Percentiles rank a stretch among this genome's conserved stretches.
Evolutionary conservation across 805 yeast genomes (phyloP).

Genomic region (Saccharomycopsis fodiens): DNA sequence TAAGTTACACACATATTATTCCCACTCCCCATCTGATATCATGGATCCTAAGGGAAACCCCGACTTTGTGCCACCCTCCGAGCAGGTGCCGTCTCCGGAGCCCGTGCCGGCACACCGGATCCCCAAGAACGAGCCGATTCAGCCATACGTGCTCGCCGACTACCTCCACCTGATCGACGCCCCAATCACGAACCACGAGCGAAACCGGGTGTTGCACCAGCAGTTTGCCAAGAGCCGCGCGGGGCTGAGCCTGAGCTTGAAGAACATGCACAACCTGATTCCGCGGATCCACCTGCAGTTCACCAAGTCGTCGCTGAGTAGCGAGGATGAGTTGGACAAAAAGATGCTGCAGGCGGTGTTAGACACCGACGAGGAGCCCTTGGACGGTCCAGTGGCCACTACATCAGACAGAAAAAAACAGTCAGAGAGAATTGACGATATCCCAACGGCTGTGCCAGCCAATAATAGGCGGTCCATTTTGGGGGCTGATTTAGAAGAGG

Average conservation of each 20-base stretch:
- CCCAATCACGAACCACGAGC: slow-evolving; percentile 44
- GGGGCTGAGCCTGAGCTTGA: neutral
- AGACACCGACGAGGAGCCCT: neutral
- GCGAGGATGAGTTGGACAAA: neutral
- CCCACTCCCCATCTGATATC: no score
- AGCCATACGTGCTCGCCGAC: slow-evolving; percentile 72
- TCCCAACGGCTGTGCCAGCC: neutral
- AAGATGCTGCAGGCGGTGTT: neutral
- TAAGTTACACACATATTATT: no score
- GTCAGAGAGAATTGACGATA: neutral
- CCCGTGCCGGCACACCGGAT: slow-evolving; percentile 60
- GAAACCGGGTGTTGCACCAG: neutral
- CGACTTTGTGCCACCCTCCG: slow-evolving; percentile 78
- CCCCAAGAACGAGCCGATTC: slow-evolving; percentile 71
- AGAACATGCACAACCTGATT: slow-evolving; percentile 6
- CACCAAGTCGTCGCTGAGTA: slow-evolving; percentile 5
- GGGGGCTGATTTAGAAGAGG: slow-evolving; percentile 87
- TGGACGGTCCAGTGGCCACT: neutral
- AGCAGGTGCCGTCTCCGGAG: slow-evolving; percentile 54
- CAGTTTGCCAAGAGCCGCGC: slow-evolving; percentile 2
- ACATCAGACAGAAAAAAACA: no score
- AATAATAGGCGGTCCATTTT: slow-evolving; percentile 5
- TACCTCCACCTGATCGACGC: slow-evolving; percentile 64
- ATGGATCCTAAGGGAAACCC: slow-evolving; percentile 97
- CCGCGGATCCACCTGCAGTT: slow-evolving; percentile 12